A percentile compares a stretch with the other conserved stretches of the same genome.
Conservation (phyloP, 176 grass and related monocot species). For the Zea luxurians region DNA sequence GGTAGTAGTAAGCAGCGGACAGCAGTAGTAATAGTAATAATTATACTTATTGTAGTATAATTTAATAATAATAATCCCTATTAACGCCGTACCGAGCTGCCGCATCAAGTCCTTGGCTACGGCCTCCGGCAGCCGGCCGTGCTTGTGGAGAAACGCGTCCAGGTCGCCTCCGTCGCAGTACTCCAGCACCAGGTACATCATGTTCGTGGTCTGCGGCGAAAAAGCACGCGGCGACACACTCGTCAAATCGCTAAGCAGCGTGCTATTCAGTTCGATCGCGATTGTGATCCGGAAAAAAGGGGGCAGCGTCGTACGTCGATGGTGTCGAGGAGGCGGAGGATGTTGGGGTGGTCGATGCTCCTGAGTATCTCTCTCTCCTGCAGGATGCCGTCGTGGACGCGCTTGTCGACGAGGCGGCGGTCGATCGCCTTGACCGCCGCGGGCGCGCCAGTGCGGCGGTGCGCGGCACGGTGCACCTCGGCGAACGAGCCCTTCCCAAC, state of each 20-base stretch:
- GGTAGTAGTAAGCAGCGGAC: too few relatives aligned
- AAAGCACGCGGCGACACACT: neutral
- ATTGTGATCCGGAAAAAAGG: neutral
- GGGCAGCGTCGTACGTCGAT: slow-evolving; percentile 44
- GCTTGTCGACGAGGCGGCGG: slow-evolving; percentile 38
- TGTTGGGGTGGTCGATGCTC: slow-evolving; percentile 62
- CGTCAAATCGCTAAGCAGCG: neutral
- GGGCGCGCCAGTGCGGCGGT: slow-evolving; percentile 43
- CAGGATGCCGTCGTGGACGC: slow-evolving; percentile 50
- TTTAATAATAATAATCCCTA: neutral
- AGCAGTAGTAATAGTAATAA: too few relatives aligned
- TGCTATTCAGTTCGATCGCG: neutral
- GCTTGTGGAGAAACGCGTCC: slow-evolving; percentile 33
- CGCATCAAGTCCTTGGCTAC: slow-evolving; percentile 50
- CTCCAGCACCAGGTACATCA: slow-evolving; percentile 61
- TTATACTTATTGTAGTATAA: too few relatives aligned
- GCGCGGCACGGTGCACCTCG: slow-evolving; percentile 53
- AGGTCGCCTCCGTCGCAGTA: slow-evolving; percentile 72
- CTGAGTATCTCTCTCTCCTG: slow-evolving; percentile 60
- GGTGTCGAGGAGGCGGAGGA: slow-evolving; percentile 59
- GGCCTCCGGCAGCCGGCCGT: slow-evolving; percentile 49
- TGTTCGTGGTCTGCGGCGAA: slow-evolving; percentile 39
- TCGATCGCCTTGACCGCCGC: slow-evolving; percentile 80
- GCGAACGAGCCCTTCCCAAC: slow-evolving; percentile 60
- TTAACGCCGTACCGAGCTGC: slow-evolving; percentile 50